A percentile compares a stretch with the other conserved stretches of the same genome.
These are phyloP conservation scores for Mortierella sp. DNA, from an alignment of 371 early-diverging fungal species.

Conservation along the genomic window DNA sequence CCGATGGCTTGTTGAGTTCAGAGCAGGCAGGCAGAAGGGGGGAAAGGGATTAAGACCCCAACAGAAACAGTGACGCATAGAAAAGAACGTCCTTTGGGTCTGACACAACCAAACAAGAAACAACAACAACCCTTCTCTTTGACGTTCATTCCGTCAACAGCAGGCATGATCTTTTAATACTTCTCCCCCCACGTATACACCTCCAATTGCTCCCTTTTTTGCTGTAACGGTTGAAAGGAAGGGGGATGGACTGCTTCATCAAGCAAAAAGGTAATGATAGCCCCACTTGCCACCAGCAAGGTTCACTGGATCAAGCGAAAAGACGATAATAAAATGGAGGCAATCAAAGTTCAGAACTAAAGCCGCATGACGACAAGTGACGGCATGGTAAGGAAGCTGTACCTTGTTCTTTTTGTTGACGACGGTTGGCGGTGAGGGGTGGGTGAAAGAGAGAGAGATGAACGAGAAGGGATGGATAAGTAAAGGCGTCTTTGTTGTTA, in stretches of 20 bases:
- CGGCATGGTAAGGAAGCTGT: background rate
- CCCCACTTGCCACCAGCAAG: background rate
- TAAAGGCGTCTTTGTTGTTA: background rate
- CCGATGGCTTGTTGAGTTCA: background rate
- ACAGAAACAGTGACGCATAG: conserved; percentile 5
- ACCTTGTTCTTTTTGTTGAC: background rate
- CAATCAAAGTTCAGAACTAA: background rate
- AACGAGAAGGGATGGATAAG: background rate
- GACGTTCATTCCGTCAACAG: background rate
- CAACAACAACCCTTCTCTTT: background rate
- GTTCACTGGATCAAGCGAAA: background rate
- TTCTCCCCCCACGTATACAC: too few relatives aligned
- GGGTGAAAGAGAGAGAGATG: background rate
- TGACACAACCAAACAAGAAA: background rate
- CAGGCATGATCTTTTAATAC: too few relatives aligned
- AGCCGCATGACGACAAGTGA: background rate
- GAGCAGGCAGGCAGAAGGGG: background rate
- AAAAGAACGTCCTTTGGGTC: background rate
- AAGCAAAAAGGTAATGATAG: background rate
- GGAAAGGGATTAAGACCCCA: background rate
- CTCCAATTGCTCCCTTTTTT: background rate
- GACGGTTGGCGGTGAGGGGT: background rate
- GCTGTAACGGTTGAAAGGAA: background rate
- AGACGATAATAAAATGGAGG: background rate
- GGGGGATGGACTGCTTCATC: background rate